These are phyloP conservation scores for Hemisphaericaspora xylofermentans DNA, from an alignment of 1,139 yeast species.

Conservation along the genomic window DNA sequence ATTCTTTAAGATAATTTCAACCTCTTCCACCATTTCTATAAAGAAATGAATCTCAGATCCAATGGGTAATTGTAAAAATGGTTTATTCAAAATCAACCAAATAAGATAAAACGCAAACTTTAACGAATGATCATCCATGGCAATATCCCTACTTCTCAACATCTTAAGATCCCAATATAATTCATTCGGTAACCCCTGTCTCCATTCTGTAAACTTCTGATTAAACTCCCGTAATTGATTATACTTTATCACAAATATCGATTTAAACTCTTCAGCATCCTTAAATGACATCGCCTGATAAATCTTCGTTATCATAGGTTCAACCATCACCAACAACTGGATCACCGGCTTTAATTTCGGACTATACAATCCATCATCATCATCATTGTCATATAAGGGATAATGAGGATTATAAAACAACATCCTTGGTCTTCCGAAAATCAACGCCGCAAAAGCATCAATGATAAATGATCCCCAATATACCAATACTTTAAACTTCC, in stretches of 20 bases:
- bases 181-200: conserved; percentile 4
- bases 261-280: conserved; percentile 9
- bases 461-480: conserved; percentile 13
- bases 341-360: conserved; percentile 7
- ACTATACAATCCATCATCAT: conserved; percentile 1
- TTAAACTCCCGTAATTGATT: conserved; percentile 9
- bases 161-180: conserved; percentile 8
- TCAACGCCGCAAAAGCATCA: conserved; percentile 10
- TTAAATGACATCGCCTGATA: conserved; percentile 11
- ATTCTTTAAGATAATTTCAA: conserved; percentile 7
- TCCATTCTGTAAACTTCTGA: conserved; percentile 8
- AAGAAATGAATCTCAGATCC: conserved; percentile 6
- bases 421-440: conserved; percentile 13
- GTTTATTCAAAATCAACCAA: conserved; percentile 11
- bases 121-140: conserved; percentile 8
- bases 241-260: conserved; percentile 8
- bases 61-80: conserved; percentile 10
- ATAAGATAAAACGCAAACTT: conserved; percentile 11
- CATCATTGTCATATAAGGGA: conserved; percentile 3
- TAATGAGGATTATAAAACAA: conserved; percentile 5
- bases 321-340: conserved; percentile 6
- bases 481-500: conserved; percentile 6
- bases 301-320: conserved; percentile 10
- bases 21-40: conserved; percentile 9
- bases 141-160: conserved; percentile 2